Evolutionary conservation across 2,329 filamentous ascomycete species (phyloP).

Genomic region (Pseudogymnoascus sp.): DNA sequence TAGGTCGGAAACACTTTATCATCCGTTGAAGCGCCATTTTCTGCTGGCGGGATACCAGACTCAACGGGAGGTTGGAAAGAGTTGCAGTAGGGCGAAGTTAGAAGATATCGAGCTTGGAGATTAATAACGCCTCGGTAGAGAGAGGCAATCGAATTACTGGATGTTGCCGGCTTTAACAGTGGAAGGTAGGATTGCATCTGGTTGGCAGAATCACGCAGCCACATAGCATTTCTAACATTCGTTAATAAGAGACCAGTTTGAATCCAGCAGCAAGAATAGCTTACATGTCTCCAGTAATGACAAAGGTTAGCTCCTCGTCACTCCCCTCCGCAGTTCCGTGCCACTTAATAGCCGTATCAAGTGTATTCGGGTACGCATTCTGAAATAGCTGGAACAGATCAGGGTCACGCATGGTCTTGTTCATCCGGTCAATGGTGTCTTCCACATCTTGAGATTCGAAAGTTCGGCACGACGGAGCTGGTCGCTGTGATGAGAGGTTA

Average conservation of each 20-base stretch:
- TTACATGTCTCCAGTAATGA: constrained; percentile 50
- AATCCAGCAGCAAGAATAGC: neutral
- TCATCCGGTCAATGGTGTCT: constrained; percentile 62
- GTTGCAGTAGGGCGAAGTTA: constrained; percentile 73
- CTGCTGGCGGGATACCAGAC: constrained; percentile 52
- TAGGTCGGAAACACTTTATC: constrained; percentile 62
- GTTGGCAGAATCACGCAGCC: constrained; percentile 76
- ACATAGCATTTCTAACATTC: constrained; percentile 76
- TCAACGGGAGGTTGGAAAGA: constrained; percentile 80
- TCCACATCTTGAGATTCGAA: constrained; percentile 74
- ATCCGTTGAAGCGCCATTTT: constrained; percentile 50
- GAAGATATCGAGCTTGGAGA: constrained; percentile 59
- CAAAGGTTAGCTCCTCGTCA: constrained; percentile 54
- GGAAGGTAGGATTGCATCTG: constrained; percentile 64
- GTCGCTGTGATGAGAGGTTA: constrained; percentile 72
- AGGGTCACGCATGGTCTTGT: constrained; percentile 62
- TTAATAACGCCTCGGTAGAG: constrained; percentile 66
- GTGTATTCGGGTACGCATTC: constrained; percentile 66
- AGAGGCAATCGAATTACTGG: constrained; percentile 52
- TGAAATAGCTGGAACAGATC: constrained; percentile 64
- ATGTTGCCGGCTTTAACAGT: constrained; percentile 46
- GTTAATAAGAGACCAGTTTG: constrained; percentile 44
- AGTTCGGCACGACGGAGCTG: constrained; percentile 66
- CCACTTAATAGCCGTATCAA: constrained; percentile 67
- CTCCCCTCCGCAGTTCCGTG: constrained; percentile 50